Percentiles rank a stretch among this genome's conserved stretches.
Conservation (phyloP, 495 filamentous ascomycete genomes). For the Tuber brumale region DNA sequence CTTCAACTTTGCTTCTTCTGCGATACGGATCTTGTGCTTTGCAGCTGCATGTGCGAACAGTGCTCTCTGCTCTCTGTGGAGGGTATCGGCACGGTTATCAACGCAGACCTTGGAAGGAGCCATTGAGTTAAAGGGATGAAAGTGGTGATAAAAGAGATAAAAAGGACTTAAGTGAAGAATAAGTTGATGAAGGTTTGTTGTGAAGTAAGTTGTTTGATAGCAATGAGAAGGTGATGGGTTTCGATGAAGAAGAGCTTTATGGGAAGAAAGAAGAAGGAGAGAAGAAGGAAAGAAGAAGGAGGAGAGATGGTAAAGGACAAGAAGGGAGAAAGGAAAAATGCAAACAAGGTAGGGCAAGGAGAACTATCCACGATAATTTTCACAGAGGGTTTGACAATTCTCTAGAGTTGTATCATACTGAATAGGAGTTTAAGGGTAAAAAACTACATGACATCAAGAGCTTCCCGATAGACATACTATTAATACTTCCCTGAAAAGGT, state of each 20-base stretch:
- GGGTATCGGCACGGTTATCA: not conserved
- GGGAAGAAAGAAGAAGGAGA: not conserved
- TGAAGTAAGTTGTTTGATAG: not conserved
- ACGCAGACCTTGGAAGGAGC: not conserved
- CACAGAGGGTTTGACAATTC: not conserved
- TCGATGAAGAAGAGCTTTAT: not conserved
- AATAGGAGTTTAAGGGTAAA: not conserved
- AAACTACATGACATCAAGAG: not conserved
- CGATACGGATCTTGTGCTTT: not conserved
- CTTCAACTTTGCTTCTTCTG: not conserved
- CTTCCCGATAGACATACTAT: not conserved
- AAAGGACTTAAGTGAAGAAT: not conserved
- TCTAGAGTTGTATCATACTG: not conserved
- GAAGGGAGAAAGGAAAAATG: not conserved
- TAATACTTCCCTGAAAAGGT: not conserved
- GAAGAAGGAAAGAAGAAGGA: not conserved
- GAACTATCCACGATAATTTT: not conserved
- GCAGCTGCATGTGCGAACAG: not conserved
- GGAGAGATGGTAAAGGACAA: not conserved
- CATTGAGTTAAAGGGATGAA: not conserved
- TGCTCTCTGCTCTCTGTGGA: not conserved
- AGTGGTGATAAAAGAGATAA: not conserved
- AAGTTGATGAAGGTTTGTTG: not conserved
- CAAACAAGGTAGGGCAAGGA: not conserved
- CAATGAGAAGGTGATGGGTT: not conserved